Evolutionary conservation across 2,329 filamentous ascomycete species (phyloP), one percentile per base, ranked within the genome.

Genomic region (Cercospora sojina): DNA sequence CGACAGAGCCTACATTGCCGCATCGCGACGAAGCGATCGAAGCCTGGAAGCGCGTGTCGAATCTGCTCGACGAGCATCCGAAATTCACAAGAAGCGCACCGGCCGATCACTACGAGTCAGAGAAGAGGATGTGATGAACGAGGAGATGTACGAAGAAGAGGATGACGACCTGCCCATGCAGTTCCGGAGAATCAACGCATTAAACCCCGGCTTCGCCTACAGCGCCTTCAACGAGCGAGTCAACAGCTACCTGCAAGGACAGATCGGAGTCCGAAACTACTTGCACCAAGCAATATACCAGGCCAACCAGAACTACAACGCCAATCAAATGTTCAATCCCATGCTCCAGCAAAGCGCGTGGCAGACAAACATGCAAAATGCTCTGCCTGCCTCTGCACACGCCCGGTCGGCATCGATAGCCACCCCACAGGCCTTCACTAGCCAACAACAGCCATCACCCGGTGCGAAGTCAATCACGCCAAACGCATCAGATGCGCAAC

Each of bases 71-170:
- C 87, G 91, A 79, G 93, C 93, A 5, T 97, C 93, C n/a, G 89
- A 92, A 74, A 92, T 97, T 41, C 93, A 97, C 83, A 92, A 93
- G 81, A 87, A 89, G 77, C 88, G 93, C 18, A 97, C 93, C 0
- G 94, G 93, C 43, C 91, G 92, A 72, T 88, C 86, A 2, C 84
- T 97, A 67, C 88, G 89, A 72, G 91, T 97, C 65, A 93, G 90
- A 27, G 90, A 93, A 78, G 87, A 95, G 74, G 93, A 95, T 79
- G 93, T 97, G 12, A 83, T 91, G 72, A 93, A 92, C 69, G 93
- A 97, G 77, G 92, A 96, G 77, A 96, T 97, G 92, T 97, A 97
- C 76, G 93, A 97, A 75, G 93, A 97, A 78, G 91, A 96, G 75
- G 93, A 96, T 62, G 91, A 96, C 72, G 91, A 93, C 64, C 77